Evolutionary conservation across 1,284 basidiomycete species (phyloP), one percentile per base, ranked within the genome.

Genomic region (Abortiporus biennis): DNA sequence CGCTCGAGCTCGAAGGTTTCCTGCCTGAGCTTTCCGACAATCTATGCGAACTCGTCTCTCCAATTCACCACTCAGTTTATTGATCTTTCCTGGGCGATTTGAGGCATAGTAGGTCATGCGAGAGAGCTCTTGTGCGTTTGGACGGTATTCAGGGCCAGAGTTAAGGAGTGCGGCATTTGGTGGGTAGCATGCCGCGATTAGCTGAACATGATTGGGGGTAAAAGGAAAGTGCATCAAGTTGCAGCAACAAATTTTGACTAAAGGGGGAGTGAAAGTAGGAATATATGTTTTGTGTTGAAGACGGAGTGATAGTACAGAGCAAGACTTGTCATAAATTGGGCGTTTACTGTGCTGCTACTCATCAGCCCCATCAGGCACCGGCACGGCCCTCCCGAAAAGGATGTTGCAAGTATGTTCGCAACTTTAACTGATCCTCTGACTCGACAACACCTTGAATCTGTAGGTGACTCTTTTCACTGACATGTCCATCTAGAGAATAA

Each of bases 161-260:
- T 83, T 79, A 36, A 83, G 66, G 34, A 95, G 74, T 6, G 84
- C 76, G 51, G 92, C 88, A 43, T 82, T 69, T 2, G 86, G 76
- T 4, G 95, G 95, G 64, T 96, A 98, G 66, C 93, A 97, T 43
- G 90, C 85, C 46, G 81, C 78, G 57, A 98, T 78, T 47, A 96
- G 84, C 51, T 81, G 80, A 57, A 90, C 77, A 68, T 94, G 92
- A 66, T 90, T 83, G 47, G 90, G 80, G 47, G 85, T 83, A 63
- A 91, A 86, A 51, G 61, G 61, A 40, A 85, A 54, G 59, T 76
- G 74, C 66, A 69, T 68, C 23, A 31, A 38, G 31, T 38, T 23
- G 42, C 37, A 38, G 23, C 21, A 38, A 16, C 8, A 29, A 29
- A 29, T 29, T n/a, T 29, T 29, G 27, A 29, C 8, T 8, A 29